These are phyloP conservation scores for Salvia rosmarinus DNA, from an alignment of 257 asterid genomes.

Conservation along the genomic window DNA sequence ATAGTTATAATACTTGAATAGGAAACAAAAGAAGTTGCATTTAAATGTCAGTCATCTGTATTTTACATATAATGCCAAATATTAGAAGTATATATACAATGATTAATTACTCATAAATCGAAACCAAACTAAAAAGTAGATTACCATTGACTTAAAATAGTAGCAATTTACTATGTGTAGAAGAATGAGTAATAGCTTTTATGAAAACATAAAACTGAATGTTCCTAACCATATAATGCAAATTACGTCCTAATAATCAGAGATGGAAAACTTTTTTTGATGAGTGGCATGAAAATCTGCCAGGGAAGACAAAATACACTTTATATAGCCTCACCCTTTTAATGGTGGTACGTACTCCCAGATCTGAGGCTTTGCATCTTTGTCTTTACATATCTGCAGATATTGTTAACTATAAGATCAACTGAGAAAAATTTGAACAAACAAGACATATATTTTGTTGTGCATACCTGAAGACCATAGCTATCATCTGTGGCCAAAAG, in stretches of 20 bases:
- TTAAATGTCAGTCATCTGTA: slow-evolving; percentile 5
- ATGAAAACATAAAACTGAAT: slow-evolving; percentile 7
- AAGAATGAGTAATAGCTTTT: neutral
- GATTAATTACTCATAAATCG: neutral
- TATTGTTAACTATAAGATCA: slow-evolving; percentile 19
- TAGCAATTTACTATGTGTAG: no score
- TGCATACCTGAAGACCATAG: slow-evolving; percentile 78
- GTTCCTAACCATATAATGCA: neutral
- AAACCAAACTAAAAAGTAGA: neutral
- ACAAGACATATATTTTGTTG: neutral
- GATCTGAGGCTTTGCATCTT: slow-evolving; percentile 70
- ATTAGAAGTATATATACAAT: neutral
- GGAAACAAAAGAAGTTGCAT: slow-evolving; percentile 18
- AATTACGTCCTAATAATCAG: neutral
- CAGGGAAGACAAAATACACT: slow-evolving; percentile 8
- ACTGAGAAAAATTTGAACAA: slow-evolving; percentile 16
- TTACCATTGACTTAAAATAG: neutral
- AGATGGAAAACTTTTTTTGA: neutral
- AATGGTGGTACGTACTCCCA: slow-evolving; percentile 90
- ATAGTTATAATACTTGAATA: slow-evolving; percentile 1
- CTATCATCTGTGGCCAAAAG: slow-evolving; percentile 80
- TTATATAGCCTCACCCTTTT: slow-evolving; percentile 64
- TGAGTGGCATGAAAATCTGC: slow-evolving; percentile 7
- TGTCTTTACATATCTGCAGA: slow-evolving; percentile 82
- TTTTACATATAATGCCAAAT: slow-evolving; percentile 1